These are phyloP conservation scores for Dendrobium huoshanense DNA, from an alignment of 106 monocot species.

Conservation along the genomic window DNA sequence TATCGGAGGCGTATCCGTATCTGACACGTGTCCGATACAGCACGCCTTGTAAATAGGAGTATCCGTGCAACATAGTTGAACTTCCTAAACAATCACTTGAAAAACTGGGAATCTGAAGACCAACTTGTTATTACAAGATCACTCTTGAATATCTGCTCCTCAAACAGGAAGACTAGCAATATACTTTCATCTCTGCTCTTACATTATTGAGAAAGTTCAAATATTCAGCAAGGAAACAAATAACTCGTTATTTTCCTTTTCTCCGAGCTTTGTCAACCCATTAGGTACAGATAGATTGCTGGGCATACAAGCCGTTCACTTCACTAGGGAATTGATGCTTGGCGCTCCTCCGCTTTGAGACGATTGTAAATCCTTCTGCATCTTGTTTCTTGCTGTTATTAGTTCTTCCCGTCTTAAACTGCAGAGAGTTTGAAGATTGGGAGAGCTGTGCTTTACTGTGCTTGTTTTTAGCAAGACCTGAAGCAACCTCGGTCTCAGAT, in stretches of 20 bases:
- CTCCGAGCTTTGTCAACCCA: slow-evolving; percentile 9
- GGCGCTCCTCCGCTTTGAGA: slow-evolving; percentile 56
- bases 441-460: slow-evolving; percentile 3
- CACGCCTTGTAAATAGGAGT: too few species aligned
- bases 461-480: slow-evolving; percentile 9
- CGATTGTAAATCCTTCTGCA: slow-evolving; percentile 78
- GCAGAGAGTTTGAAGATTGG: not conserved
- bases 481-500: slow-evolving; percentile 11
- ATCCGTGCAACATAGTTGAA: too few species aligned
- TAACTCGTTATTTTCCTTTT: not conserved
- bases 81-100: not conserved
- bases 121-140: not conserved
- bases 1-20: too few species aligned
- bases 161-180: not conserved
- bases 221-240: not conserved
- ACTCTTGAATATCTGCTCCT: not conserved
- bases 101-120: not conserved
- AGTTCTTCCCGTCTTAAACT: not conserved
- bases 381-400: slow-evolving; percentile 34
- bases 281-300: slow-evolving; percentile 69
- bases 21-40: too few species aligned
- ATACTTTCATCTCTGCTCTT: not conserved
- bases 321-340: slow-evolving; percentile 50
- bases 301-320: slow-evolving; percentile 48
- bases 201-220: not conserved